These are phyloP conservation scores for Pelargonium fulgidum DNA, from an alignment of 441 rosid species.

Conservation along the genomic window DNA sequence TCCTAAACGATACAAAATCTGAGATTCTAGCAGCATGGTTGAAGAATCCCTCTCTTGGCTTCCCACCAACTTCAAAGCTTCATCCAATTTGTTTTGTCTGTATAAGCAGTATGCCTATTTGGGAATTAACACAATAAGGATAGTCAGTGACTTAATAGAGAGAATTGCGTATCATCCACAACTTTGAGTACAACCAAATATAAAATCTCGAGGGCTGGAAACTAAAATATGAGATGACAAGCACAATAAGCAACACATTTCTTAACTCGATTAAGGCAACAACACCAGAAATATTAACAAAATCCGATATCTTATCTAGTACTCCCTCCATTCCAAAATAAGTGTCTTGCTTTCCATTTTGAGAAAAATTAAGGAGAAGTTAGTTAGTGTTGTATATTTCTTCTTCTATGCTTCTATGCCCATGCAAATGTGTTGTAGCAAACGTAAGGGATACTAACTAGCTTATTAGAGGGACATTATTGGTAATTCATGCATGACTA, in stretches of 20 bases:
- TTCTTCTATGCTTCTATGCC: not conserved
- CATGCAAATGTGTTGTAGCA: not conserved
- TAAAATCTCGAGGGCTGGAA: not conserved
- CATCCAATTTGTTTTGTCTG: slow-evolving; percentile 74
- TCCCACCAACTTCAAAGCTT: slow-evolving; percentile 54
- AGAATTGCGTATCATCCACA: not conserved
- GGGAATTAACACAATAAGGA: slow-evolving; percentile 7
- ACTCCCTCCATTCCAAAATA: too few relatives aligned
- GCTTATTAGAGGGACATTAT: too few relatives aligned
- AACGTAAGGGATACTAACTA: too few relatives aligned
- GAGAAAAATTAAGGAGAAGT: too few relatives aligned
- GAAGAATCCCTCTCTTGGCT: slow-evolving; percentile 44
- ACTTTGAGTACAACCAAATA: too few relatives aligned
- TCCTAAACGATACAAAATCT: slow-evolving; percentile 72
- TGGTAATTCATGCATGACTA: too few relatives aligned
- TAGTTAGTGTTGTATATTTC: too few relatives aligned
- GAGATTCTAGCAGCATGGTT: slow-evolving; percentile 67
- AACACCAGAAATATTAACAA: not conserved
- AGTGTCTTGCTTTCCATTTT: too few relatives aligned
- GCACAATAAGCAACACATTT: not conserved
- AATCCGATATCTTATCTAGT: not conserved
- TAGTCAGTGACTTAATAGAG: not conserved
- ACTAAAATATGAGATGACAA: not conserved
- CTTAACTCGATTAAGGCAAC: not conserved
- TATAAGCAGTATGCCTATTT: slow-evolving; percentile 79